These are phyloP conservation scores for Clitopilus passeckerianus DNA, from an alignment of 768 basidiomycete genomes.

Conservation along the genomic window DNA sequence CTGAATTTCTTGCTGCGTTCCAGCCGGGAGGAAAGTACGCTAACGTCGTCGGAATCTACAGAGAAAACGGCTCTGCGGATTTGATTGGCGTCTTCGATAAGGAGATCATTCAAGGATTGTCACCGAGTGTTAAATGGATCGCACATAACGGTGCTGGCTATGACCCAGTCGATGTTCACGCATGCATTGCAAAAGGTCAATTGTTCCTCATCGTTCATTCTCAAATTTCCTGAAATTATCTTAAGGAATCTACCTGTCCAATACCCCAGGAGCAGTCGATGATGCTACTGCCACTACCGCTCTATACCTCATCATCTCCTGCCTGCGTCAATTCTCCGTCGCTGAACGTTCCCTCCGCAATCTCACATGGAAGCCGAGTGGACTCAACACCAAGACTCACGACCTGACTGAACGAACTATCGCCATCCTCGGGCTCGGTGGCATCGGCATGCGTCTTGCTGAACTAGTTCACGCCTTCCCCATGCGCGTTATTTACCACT, in stretches of 20 bases:
- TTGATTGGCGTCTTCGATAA: conserved; percentile 76
- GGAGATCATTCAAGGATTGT: conserved; percentile 67
- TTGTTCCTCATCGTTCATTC: background rate
- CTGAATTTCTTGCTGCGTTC: conserved; percentile 65
- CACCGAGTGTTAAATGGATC: conserved; percentile 74
- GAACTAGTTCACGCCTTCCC: conserved; percentile 75
- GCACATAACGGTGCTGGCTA: conserved; percentile 94
- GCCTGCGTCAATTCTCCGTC: conserved; percentile 66
- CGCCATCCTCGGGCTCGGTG: conserved; percentile 72
- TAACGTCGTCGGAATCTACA: conserved; percentile 71
- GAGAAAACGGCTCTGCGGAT: conserved; percentile 62
- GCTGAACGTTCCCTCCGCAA: conserved; percentile 56
- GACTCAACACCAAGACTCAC: conserved; percentile 42
- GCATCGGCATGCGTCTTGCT: conserved; percentile 69
- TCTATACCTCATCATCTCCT: conserved; percentile 75
- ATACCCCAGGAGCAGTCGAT: conserved; percentile 87
- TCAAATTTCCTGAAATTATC: conserved; percentile 1
- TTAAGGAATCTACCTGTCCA: conserved; percentile 73
- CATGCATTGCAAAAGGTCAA: conserved; percentile 66
- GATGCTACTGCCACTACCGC: conserved; percentile 90
- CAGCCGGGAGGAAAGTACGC: conserved; percentile 68
- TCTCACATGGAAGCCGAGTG: conserved; percentile 56
- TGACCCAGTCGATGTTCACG: conserved; percentile 77
- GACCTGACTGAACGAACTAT: conserved; percentile 68
- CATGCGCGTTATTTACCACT: conserved; percentile 87